A percentile compares a stretch with the other conserved stretches of the same genome.
phyloP scores from a whole-genome alignment of 1,284 basidiomycete genomes.

The Ceratobasidium papillatum region DNA sequence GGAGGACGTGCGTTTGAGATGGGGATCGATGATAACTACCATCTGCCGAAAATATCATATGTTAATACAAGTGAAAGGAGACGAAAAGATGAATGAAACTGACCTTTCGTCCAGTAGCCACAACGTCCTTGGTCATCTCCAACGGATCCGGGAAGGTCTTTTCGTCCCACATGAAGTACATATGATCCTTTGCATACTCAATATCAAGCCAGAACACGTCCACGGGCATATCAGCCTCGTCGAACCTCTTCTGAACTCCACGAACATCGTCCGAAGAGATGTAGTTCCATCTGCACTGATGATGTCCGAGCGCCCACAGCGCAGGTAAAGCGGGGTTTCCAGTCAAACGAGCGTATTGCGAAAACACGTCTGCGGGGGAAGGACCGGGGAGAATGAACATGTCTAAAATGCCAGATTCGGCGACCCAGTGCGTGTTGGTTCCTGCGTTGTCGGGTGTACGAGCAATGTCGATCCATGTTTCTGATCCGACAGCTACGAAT shows the following conservation, averaged over 20 bases:
- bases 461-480: conserved; percentile 94
- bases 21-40: conserved; percentile 97
- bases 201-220: conserved; percentile 99
- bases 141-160: conserved; percentile 93
- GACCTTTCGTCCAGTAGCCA: conserved; percentile 86
- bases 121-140: conserved; percentile 91
- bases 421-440: conserved; percentile 93
- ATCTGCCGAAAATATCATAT: conserved; percentile 63
- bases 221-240: conserved; percentile 92
- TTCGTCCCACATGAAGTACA: conserved; percentile 97
- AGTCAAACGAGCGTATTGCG: conserved; percentile 85
- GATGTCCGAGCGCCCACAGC: conserved; percentile 92
- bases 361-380: conserved; percentile 80
- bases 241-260: conserved; percentile 87
- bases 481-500: conserved; percentile 90
- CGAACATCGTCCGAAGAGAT: conserved; percentile 89
- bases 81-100: conserved; percentile 35
- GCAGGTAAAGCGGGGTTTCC: conserved; percentile 89
- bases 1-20: conserved; percentile 83
- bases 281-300: conserved; percentile 99
- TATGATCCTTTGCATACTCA: conserved; percentile 93
- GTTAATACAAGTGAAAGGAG: neutral
- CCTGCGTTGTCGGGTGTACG: conserved; percentile 64
- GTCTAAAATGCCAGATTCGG: conserved; percentile 96
- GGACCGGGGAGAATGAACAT: conserved; percentile 94